These are phyloP conservation scores for Westerdykella ornata DNA, from an alignment of 2,329 filamentous ascomycete species.

Conservation along the genomic window DNA sequence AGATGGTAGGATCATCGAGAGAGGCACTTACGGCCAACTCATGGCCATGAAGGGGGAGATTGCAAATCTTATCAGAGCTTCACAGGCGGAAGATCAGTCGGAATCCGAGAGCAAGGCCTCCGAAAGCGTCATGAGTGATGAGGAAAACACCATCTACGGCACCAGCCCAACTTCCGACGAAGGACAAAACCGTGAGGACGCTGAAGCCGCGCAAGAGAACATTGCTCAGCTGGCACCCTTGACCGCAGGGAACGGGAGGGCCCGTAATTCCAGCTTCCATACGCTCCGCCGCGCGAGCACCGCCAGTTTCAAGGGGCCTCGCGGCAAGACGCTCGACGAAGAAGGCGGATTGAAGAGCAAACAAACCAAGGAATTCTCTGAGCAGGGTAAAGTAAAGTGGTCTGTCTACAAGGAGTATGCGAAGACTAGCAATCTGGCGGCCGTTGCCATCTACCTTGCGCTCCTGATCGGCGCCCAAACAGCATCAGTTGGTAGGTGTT, in stretches of 20 bases:
- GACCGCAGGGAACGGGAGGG: slow-evolving; percentile 51
- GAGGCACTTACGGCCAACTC: slow-evolving; percentile 83
- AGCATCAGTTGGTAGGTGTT: slow-evolving; percentile 63
- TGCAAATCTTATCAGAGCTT: slow-evolving; percentile 72
- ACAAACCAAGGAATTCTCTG: slow-evolving; percentile 78
- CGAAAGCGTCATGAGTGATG: slow-evolving; percentile 57
- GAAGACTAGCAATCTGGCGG: slow-evolving; percentile 82
- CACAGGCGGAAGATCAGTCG: slow-evolving; percentile 50
- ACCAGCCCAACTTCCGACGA: slow-evolving; percentile 45
- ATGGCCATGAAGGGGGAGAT: slow-evolving; percentile 92
- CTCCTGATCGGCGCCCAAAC: slow-evolving; percentile 75
- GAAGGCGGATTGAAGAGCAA: slow-evolving; percentile 70
- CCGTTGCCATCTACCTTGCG: slow-evolving; percentile 72
- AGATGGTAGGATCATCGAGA: slow-evolving; percentile 76
- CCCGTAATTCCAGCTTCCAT: slow-evolving; percentile 60
- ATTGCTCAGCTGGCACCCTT: slow-evolving; percentile 73
- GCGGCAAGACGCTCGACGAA: slow-evolving; percentile 79
- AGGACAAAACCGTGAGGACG: slow-evolving; percentile 48
- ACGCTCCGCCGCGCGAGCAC: slow-evolving; percentile 87
- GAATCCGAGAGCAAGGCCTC: slow-evolving; percentile 44
- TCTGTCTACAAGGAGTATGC: slow-evolving; percentile 90
- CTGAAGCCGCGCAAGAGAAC: slow-evolving; percentile 60
- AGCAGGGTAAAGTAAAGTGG: slow-evolving; percentile 99
- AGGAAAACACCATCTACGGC: slow-evolving; percentile 55
- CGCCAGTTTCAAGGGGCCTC: slow-evolving; percentile 78